Evolutionary conservation across 805 yeast species (phyloP).

Genomic region (Zygosaccharomyces rouxii): DNA sequence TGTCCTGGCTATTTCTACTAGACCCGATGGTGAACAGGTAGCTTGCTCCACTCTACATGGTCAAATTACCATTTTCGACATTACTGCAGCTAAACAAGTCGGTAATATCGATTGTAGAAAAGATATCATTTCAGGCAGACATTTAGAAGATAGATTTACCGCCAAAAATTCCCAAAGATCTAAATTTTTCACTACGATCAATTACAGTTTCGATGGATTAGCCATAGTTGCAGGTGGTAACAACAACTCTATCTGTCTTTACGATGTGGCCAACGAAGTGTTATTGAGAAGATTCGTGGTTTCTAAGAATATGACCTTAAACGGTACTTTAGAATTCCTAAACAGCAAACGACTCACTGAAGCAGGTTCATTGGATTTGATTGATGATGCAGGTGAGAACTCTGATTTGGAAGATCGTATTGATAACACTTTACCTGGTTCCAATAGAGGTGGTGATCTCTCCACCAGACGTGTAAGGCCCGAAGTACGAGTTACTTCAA

Average conservation of each 20-base stretch:
- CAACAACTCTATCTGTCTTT: conserved; percentile 84
- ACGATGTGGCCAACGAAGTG: conserved; percentile 86
- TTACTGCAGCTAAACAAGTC: conserved; percentile 72
- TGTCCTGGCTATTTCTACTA: conserved; percentile 72
- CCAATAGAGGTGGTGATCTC: conserved; percentile 72
- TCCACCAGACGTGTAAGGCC: conserved; percentile 73
- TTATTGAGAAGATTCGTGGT: conserved; percentile 75
- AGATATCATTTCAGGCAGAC: conserved; percentile 85
- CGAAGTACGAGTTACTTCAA: conserved; percentile 72
- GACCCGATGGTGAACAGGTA: conserved; percentile 90
- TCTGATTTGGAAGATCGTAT: conserved; percentile 80
- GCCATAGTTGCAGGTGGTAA: conserved; percentile 90
- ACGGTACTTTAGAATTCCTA: conserved; percentile 76
- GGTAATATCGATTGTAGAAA: conserved; percentile 81
- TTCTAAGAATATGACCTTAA: conserved; percentile 82
- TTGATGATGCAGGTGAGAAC: conserved; percentile 81
- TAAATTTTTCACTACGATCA: conserved; percentile 72
- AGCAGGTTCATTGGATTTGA: conserved; percentile 75
- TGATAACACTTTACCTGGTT: conserved; percentile 80
- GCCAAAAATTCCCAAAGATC: conserved; percentile 79
- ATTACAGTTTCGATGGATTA: conserved; percentile 85
- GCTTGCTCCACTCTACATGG: conserved; percentile 90
- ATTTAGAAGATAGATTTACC: conserved; percentile 73
- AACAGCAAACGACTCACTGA: conserved; percentile 84
- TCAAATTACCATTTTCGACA: conserved; percentile 75